Conservation (phyloP, 2,329 filamentous ascomycete species). For the Fusarium tupiense region DNA sequence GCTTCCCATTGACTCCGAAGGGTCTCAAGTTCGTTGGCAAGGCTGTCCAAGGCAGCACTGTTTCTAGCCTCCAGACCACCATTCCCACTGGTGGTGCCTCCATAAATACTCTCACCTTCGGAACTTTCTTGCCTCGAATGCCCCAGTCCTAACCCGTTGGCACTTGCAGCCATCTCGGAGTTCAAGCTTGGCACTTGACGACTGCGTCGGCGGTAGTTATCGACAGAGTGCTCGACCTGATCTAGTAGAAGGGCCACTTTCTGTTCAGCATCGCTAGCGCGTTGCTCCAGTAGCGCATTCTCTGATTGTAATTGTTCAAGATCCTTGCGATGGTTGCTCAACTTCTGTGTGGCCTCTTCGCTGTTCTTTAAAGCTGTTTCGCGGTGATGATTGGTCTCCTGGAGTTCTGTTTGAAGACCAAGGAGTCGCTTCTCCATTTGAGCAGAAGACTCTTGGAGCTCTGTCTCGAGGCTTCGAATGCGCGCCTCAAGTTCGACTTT, state of each 20-base stretch:
- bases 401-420: constrained; percentile 75
- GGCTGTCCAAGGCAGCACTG: constrained; percentile 81
- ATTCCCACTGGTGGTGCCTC: constrained; percentile 50
- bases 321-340: constrained; percentile 71
- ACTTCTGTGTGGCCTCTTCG: constrained; percentile 64
- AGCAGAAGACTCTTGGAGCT: constrained; percentile 71
- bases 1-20: constrained; percentile 93
- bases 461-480: constrained; percentile 74
- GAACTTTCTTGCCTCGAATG: constrained; percentile 65
- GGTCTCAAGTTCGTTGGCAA: constrained; percentile 91
- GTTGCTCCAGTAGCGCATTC: constrained; percentile 81
- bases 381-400: constrained; percentile 72
- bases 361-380: constrained; percentile 68
- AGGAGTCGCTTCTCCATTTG: constrained; percentile 78
- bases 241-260: constrained; percentile 93
- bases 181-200: constrained; percentile 65
- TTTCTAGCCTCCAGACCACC: constrained; percentile 58
- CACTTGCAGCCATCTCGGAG: constrained; percentile 52
- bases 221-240: constrained; percentile 92
- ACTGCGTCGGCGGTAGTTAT: constrained; percentile 87
- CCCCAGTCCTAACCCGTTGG: constrained; percentile 52
- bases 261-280: constrained; percentile 88
- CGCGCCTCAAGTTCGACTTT: constrained; percentile 72
- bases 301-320: constrained; percentile 85
- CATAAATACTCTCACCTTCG: constrained; percentile 72